Evolutionary conservation across 768 basidiomycete genomes (phyloP).

Genomic region (Amanita fuliginea): DNA sequence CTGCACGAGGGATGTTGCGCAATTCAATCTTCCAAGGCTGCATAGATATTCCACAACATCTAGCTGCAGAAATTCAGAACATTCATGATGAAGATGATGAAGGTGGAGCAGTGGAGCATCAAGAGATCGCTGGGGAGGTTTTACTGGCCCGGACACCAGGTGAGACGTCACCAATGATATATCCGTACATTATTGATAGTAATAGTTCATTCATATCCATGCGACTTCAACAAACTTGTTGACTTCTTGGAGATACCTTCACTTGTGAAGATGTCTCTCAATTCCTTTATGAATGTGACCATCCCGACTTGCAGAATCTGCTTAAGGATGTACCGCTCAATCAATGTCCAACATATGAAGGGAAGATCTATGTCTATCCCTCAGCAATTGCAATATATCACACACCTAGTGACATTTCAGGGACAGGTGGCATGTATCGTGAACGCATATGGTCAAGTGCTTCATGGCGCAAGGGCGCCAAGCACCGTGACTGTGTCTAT

Average conservation of each 20-base stretch:
- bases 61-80: not conserved
- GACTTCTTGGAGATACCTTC: conserved; percentile 10
- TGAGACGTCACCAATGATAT: not conserved
- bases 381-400: conserved; percentile 19
- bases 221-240: conserved; percentile 9
- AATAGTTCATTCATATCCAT: not conserved
- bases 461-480: conserved; percentile 13
- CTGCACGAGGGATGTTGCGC: not conserved
- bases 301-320: conserved; percentile 7
- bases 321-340: conserved; percentile 8
- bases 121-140: conserved; percentile 5
- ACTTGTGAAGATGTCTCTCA: conserved; percentile 13
- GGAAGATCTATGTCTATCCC: conserved; percentile 13
- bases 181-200: not conserved
- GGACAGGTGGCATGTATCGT: conserved; percentile 13
- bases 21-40: not conserved
- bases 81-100: not conserved
- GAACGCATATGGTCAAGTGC: conserved; percentile 17
- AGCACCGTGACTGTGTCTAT: conserved; percentile 18
- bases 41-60: conserved; percentile 9
- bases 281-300: conserved; percentile 16
- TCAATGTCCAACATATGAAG: conserved; percentile 10
- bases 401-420: conserved; percentile 14
- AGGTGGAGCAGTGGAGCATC: not conserved
- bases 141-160: conserved; percentile 6